These are phyloP conservation scores for Phytophthora melonis DNA, from an alignment of 352 stramenopile genomes.

Conservation along the genomic window DNA sequence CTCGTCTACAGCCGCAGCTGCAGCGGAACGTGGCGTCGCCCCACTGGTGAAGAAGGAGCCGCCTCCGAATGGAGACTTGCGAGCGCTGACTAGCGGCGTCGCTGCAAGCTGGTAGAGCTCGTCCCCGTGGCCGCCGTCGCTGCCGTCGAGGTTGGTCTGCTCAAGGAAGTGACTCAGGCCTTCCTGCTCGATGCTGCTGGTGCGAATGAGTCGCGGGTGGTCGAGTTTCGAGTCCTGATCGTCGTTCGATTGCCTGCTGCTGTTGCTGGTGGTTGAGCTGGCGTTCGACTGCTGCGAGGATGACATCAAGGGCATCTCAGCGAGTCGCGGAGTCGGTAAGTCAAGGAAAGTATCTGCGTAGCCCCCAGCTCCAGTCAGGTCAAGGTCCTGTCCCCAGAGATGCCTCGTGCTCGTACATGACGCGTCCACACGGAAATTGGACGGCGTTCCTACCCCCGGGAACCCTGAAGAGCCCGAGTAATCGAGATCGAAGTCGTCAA, in stretches of 20 bases:
- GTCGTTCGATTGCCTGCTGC: slow-evolving; percentile 23
- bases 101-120: slow-evolving; percentile 42
- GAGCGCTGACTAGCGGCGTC: slow-evolving; percentile 15
- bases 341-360: slow-evolving; percentile 82
- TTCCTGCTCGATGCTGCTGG: slow-evolving; percentile 79
- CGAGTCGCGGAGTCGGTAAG: slow-evolving; percentile 69
- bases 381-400: slow-evolving; percentile 74
- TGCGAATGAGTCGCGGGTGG: slow-evolving; percentile 70
- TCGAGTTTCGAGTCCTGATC: slow-evolving; percentile 40
- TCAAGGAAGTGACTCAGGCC: slow-evolving; percentile 79
- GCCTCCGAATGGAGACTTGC: slow-evolving; percentile 35
- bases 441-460: slow-evolving; percentile 73
- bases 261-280: slow-evolving; percentile 23
- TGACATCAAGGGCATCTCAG: slow-evolving; percentile 48
- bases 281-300: slow-evolving; percentile 34
- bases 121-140: slow-evolving; percentile 26
- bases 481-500: slow-evolving; percentile 66
- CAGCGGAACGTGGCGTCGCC: slow-evolving; percentile 28
- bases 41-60: slow-evolving; percentile 29
- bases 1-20: slow-evolving; percentile 58
- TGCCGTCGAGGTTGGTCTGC: slow-evolving; percentile 60
- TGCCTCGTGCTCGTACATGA: slow-evolving; percentile 47
- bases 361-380: slow-evolving; percentile 47
- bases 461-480: slow-evolving; percentile 38
- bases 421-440: slow-evolving; percentile 58